These are phyloP conservation scores for Botryotinia calthae DNA, from an alignment of 2,329 filamentous ascomycete genomes.

Conservation along the genomic window DNA sequence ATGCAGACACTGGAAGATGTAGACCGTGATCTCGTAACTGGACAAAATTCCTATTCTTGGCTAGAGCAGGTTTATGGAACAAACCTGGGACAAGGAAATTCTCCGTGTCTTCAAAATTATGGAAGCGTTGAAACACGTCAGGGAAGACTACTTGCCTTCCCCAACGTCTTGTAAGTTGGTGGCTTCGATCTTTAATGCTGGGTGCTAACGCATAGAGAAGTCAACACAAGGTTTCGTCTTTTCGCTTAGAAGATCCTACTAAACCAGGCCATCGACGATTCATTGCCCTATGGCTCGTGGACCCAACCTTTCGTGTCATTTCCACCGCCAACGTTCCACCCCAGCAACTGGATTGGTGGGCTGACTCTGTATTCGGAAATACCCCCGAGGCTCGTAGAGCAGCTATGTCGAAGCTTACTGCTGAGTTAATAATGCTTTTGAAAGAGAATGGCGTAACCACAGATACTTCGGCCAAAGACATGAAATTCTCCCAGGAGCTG, in stretches of 20 bases:
- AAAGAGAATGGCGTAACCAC: neutral
- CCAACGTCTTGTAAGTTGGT: constrained; percentile 37
- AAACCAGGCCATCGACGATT: constrained; percentile 56
- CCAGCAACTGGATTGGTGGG: constrained; percentile 49
- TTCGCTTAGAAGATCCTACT: constrained; percentile 49
- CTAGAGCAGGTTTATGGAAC: constrained; percentile 27
- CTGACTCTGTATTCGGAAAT: constrained; percentile 23
- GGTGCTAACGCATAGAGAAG: neutral
- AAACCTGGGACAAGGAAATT: neutral
- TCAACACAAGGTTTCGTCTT: constrained; percentile 53
- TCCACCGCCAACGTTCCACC: constrained; percentile 52
- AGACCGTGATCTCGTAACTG: neutral
- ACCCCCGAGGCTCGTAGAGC: neutral
- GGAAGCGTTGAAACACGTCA: constrained; percentile 41
- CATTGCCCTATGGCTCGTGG: constrained; percentile 57
- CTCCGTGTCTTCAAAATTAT: constrained; percentile 40
- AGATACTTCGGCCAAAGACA: constrained; percentile 15
- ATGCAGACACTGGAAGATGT: constrained; percentile 28
- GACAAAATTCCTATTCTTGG: constrained; percentile 24
- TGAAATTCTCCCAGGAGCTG: constrained; percentile 28
- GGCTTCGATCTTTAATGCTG: too few relatives aligned
- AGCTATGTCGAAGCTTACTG: neutral
- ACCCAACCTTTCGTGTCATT: constrained; percentile 51
- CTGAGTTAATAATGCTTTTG: constrained; percentile 22
- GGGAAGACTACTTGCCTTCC: constrained; percentile 46